A percentile compares a stretch with the other conserved stretches of the same genome.
Evolutionary conservation across 108 stramenopile genomes (phyloP).

Genomic region (Aurantiochytrium sp.): DNA sequence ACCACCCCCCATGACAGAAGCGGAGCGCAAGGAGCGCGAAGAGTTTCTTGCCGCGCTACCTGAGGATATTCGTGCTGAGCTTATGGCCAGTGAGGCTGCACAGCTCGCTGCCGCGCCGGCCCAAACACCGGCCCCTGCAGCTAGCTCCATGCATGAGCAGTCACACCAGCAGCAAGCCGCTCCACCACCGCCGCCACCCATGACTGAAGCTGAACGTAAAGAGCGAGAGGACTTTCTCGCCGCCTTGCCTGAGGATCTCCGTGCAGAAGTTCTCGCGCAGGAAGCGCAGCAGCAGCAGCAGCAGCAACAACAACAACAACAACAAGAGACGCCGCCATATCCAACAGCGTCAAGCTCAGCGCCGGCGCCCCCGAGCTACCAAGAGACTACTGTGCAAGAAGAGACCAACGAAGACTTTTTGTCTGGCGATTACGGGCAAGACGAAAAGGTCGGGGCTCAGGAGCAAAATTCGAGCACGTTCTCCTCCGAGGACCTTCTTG

Average conservation of each 20-base stretch:
- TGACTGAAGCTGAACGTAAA: background rate
- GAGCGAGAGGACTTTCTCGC: conserved; percentile 6
- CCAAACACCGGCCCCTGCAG: no score
- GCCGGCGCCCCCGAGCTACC: no score
- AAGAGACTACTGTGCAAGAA: no score
- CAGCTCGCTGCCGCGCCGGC: background rate
- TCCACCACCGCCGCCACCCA: background rate
- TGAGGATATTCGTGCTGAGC: background rate
- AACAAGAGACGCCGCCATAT: background rate
- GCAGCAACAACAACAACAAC: background rate
- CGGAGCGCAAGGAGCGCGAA: background rate
- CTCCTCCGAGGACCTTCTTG: no score
- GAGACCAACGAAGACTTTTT: no score
- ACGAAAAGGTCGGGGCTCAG: no score
- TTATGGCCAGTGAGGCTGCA: background rate
- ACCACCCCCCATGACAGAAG: background rate
- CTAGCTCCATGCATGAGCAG: no score
- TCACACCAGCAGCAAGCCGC: background rate
- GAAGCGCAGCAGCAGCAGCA: background rate
- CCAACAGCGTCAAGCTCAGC: background rate
- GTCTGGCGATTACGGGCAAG: no score
- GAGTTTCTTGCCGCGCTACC: background rate
- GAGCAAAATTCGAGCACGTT: no score
- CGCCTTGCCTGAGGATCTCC: background rate
- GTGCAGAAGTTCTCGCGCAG: background rate